Conservation (phyloP, 106 monocot genomes). For the Apostasia ramifera region DNA sequence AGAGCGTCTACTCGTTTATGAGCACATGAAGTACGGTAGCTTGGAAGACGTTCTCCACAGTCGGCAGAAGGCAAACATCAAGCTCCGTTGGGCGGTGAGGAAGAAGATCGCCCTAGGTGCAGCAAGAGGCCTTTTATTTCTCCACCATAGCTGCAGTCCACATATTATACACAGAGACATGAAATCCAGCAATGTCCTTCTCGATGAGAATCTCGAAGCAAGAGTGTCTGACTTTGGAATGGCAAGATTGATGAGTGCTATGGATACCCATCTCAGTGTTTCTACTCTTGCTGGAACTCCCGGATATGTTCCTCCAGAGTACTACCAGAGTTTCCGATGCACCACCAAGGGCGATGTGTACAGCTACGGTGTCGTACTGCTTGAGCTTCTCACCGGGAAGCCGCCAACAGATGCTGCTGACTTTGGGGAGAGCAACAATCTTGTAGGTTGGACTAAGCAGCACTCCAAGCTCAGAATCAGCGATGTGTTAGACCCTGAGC, state of each 20-base stretch:
- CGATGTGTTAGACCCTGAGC: slow-evolving; percentile 63
- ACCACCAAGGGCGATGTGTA: slow-evolving; percentile 90
- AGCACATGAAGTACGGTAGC: slow-evolving; percentile 87
- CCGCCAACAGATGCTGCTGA: slow-evolving; percentile 67
- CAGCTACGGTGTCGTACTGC: slow-evolving; percentile 82
- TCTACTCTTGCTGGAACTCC: slow-evolving; percentile 84
- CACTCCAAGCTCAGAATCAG: slow-evolving; percentile 35
- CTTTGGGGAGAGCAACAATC: slow-evolving; percentile 77
- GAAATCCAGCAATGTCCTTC: slow-evolving; percentile 89
- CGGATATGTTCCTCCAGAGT: slow-evolving; percentile 88
- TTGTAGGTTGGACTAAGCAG: slow-evolving; percentile 87
- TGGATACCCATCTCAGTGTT: slow-evolving; percentile 85
- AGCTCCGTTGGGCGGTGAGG: slow-evolving; percentile 51
- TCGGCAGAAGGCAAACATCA: slow-evolving; percentile 32
- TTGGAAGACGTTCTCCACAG: slow-evolving; percentile 67
- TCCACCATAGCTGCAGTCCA: slow-evolving; percentile 87
- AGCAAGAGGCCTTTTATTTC: slow-evolving; percentile 75
- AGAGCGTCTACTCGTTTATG: slow-evolving; percentile 75
- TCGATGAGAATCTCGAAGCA: slow-evolving; percentile 66
- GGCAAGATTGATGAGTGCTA: slow-evolving; percentile 67
- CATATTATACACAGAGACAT: slow-evolving; percentile 94
- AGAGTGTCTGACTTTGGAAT: slow-evolving; percentile 91
- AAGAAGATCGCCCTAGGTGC: slow-evolving; percentile 75
- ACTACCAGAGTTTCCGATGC: slow-evolving; percentile 92
- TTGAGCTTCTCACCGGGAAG: slow-evolving; percentile 75